These are phyloP conservation scores for Biscogniauxia sp. DNA, from an alignment of 2,329 filamentous ascomycete genomes.

Conservation along the genomic window DNA sequence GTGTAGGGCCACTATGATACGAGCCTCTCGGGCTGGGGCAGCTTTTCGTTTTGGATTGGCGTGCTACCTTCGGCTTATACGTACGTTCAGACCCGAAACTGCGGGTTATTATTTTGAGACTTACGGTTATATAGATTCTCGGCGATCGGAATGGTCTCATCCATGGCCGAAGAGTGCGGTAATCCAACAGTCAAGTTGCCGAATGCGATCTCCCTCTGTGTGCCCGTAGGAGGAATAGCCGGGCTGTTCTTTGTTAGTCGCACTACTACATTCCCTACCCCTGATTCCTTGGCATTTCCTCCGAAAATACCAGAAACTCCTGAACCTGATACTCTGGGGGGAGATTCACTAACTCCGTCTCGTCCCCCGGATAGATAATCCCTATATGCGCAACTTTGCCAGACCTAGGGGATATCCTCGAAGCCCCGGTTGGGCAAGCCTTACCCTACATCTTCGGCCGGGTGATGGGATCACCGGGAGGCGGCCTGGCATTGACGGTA, in stretches of 20 bases:
- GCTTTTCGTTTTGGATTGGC: conserved; percentile 62
- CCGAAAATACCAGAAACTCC: not conserved
- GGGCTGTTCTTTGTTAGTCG: conserved; percentile 50
- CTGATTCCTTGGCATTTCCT: not conserved
- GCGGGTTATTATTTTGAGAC: not conserved
- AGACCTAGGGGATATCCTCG: conserved; percentile 41
- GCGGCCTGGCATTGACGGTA: conserved; percentile 49
- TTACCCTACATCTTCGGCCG: conserved; percentile 51
- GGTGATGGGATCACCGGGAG: conserved; percentile 50
- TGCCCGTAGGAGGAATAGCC: conserved; percentile 52
- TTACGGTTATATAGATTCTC: conserved; percentile 41
- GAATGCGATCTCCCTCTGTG: conserved; percentile 48
- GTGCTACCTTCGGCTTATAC: conserved; percentile 57
- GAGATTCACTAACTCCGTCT: not conserved
- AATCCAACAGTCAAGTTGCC: conserved; percentile 52
- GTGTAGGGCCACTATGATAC: conserved; percentile 52
- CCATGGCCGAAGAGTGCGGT: conserved; percentile 60
- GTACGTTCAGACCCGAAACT: conserved; percentile 17
- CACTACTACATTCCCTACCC: not conserved
- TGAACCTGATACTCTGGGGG: not conserved
- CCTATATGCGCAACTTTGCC: conserved; percentile 49
- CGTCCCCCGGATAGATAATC: conserved; percentile 36
- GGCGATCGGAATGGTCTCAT: conserved; percentile 60
- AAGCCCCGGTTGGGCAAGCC: conserved; percentile 51
- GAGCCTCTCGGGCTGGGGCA: conserved; percentile 54